Base-by-base conservation (phyloP, 2,329 filamentous ascomycete genomes). In the Calonectria pauciramosa region DNA sequence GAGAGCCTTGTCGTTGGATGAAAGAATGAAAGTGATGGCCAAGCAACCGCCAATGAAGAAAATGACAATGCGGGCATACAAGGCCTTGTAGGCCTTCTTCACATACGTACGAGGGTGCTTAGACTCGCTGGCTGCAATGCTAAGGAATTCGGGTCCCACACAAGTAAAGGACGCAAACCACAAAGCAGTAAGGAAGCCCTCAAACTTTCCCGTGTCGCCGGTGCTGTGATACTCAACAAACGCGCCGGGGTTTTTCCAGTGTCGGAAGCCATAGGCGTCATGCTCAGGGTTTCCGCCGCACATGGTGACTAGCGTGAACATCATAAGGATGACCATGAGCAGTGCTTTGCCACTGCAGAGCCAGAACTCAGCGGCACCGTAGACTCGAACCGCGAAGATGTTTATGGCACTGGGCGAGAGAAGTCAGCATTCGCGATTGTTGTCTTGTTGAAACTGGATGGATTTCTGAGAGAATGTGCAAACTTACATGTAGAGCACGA, bases 271-370 rank as follows among this genome's bases (percentile, higher is more conserved):
- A 80, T 92, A 95, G 2, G 91, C 87, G 78, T 94, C 93, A 64
- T 91, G 86, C 8, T 91, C 82, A 0, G 94, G 94, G 78, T 96
- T 96, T 34, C 93, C 94, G 38, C 94, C 94, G 10, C 95, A 87
- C 93, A 96, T 95, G 64, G 92, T 93, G 78, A 96, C 89, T 80
- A 96, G 94, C 18, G 94, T 96, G 84, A 94, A 96, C 80, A 88
- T 85, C 82, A 95, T 93, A 69, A 95, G 87, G 14, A 92, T 91
- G 72, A 93, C 86, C 78, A 94, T 93, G 54, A 94, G 87, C 26
- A 94, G 82, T 32, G 94, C 88, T 82, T 94, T 94, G 76, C 92
- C 91, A 44, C 85, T 85, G 4, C 90, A 89, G 3, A 92, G 86
- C 89, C 90, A 93, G 80, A 96, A 96, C 81, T 96, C 94, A 13